Conservation (phyloP, 805 yeast genomes). For the Yarrowia keelungensis region DNA sequence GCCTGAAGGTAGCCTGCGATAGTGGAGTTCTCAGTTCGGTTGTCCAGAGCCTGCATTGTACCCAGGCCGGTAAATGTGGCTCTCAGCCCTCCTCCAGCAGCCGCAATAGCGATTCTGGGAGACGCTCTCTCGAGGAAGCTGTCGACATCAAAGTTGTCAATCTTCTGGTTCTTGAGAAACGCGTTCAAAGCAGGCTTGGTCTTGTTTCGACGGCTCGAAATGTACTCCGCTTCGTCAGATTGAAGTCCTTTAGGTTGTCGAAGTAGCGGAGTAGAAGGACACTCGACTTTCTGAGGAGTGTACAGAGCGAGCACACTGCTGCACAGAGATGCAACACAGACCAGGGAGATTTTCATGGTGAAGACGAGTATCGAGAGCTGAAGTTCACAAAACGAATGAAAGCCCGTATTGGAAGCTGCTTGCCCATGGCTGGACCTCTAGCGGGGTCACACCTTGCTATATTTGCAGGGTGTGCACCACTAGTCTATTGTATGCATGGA, state of each 20-base stretch:
- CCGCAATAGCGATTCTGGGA: conserved; percentile 7
- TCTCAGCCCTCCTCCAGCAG: conserved; percentile 88
- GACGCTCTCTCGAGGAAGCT: background rate
- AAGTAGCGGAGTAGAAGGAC: background rate
- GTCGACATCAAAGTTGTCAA: background rate
- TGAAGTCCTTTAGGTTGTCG: conserved; percentile 1
- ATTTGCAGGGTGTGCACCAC: background rate
- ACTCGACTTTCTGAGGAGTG: background rate
- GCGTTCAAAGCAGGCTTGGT: conserved; percentile 1
- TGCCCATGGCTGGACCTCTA: background rate
- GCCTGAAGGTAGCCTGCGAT: conserved; percentile 68
- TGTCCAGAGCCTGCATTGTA: conserved; percentile 76
- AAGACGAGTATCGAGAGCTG: background rate
- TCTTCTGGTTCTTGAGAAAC: conserved; percentile 2
- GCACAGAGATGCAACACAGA: background rate
- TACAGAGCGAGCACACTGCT: background rate
- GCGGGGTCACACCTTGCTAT: conserved; percentile 1
- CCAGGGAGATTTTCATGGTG: conserved; percentile 1
- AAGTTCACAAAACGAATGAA: background rate
- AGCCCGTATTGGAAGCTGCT: background rate
- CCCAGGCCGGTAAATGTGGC: conserved; percentile 91
- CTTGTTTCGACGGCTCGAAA: background rate
- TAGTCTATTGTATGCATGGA: background rate
- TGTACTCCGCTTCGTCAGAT: background rate
- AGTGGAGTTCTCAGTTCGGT: conserved; percentile 63